Evolutionary conservation across 1,284 basidiomycete species (phyloP), one percentile per base, ranked within the genome.

Genomic region (Neotropicomus parvogracilis): DNA sequence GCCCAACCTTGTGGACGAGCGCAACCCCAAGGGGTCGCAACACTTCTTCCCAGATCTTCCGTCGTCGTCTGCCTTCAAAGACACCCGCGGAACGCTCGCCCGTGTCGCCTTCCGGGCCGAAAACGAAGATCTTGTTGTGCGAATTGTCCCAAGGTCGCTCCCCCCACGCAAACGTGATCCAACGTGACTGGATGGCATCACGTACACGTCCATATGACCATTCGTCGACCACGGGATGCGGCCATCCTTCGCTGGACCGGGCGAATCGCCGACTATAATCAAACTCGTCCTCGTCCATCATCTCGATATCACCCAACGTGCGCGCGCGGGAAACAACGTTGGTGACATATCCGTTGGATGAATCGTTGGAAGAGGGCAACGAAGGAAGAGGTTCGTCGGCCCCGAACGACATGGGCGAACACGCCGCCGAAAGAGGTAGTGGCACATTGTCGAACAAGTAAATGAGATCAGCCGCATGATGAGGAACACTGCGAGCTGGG

Each of bases 371-470:
- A 19, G 66, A 67, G n/a, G 65, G 43, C 9, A 68, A 31, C 5
- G 65, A 65, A 36, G 58, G 58, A 20, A 64, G 54, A 4, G 50
- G 50, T 44, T 67, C 64, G 31, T 74, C 71, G 29, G 68, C 65
- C 27, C 68, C 68, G 40, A 66, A 65, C 17, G 68, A 69, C 27
- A 72, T 66, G 31, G 71, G 71, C 1, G 70, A 68, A 49, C 24
- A 42, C 20, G 43, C 47, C 7, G 64, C 57, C 29, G 64, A 64
- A 11, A 71, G 68, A 44, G 72, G 75, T 3, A 72, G 65, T 24
- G 82, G 80, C 8, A 82, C 75, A 50, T 79, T 88, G 65, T 87
- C 86, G 65, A 88, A 88, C 40, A 88, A 73, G 64, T 87, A 88
- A 49, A 85, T 74, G 39, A 88, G 66, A 63, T 88, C 85, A 3